Percentiles rank a stretch among this genome's conserved stretches.
These are phyloP conservation scores for Clonostachys sp. DNA, from an alignment of 2,329 filamentous ascomycete genomes.

Conservation along the genomic window DNA sequence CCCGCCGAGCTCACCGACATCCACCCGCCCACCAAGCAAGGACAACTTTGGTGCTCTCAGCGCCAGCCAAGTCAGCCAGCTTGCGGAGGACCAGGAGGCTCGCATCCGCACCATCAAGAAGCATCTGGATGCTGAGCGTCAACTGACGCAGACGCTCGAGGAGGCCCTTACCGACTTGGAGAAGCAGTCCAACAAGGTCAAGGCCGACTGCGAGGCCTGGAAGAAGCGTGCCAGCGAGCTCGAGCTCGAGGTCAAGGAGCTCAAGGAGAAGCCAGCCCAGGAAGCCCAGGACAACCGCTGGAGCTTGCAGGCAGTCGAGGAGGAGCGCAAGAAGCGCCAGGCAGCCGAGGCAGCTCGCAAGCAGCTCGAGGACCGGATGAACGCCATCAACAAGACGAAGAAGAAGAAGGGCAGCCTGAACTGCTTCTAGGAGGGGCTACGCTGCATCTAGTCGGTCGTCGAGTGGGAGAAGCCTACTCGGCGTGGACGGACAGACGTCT, in stretches of 20 bases:
- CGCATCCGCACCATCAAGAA: constrained; percentile 96
- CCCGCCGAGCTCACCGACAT: constrained; percentile 47
- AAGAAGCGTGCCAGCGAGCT: constrained; percentile 77
- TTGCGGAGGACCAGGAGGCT: constrained; percentile 91
- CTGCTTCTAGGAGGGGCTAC: constrained; percentile 70
- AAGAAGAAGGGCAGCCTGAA: constrained; percentile 96
- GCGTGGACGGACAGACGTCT: too few species aligned
- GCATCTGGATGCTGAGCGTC: constrained; percentile 91
- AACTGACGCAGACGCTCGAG: constrained; percentile 90
- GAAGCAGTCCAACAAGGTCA: constrained; percentile 85
- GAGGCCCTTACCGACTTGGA: constrained; percentile 94
- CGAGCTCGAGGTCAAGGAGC: constrained; percentile 66
- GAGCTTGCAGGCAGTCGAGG: constrained; percentile 87
- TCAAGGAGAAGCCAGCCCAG: constrained; percentile 43
- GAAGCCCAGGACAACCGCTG: constrained; percentile 53
- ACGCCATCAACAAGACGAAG: constrained; percentile 80
- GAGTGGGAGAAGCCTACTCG: too few species aligned
- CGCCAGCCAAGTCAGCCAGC: constrained; percentile 72
- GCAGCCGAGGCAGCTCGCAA: constrained; percentile 85
- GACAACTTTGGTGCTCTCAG: constrained; percentile 59
- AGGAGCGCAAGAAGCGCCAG: constrained; percentile 88
- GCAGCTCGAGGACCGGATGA: constrained; percentile 92
- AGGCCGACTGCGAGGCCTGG: constrained; percentile 85
- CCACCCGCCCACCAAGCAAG: constrained; percentile 73
- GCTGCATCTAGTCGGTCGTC: constrained; percentile 6